Conservation (phyloP, 805 yeast genomes). For the Suhomyces sp. region DNA sequence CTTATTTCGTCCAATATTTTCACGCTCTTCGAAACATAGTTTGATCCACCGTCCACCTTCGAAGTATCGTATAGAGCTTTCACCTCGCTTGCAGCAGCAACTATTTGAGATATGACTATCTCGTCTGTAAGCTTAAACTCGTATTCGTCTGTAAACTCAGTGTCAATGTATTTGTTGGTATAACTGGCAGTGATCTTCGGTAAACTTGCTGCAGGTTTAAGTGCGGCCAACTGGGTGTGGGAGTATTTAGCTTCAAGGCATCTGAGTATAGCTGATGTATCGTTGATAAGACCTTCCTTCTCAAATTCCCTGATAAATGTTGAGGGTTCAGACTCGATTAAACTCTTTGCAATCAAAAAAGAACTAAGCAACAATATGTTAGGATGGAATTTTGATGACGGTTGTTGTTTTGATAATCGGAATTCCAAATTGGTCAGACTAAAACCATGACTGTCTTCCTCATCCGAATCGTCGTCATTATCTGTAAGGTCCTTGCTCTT, state of each 20-base stretch:
- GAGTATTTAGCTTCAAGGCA: slow-evolving; percentile 12
- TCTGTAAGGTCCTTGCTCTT: slow-evolving; percentile 4
- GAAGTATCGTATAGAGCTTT: slow-evolving; percentile 24
- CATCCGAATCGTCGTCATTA: slow-evolving; percentile 1
- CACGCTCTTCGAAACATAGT: slow-evolving; percentile 15
- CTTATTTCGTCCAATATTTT: slow-evolving; percentile 14
- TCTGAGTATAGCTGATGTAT: slow-evolving; percentile 37
- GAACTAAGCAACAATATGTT: slow-evolving; percentile 50
- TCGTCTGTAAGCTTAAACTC: slow-evolving; percentile 17
- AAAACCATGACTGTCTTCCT: background rate
- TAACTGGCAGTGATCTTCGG: slow-evolving; percentile 17
- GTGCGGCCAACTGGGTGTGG: background rate
- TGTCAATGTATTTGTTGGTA: slow-evolving; percentile 26
- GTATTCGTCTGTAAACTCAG: slow-evolving; percentile 29
- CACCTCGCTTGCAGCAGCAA: slow-evolving; percentile 19
- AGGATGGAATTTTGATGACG: slow-evolving; percentile 20
- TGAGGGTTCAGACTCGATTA: slow-evolving; percentile 43
- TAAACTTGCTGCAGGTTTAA: slow-evolving; percentile 15
- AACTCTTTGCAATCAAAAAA: slow-evolving; percentile 43
- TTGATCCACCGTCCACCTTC: slow-evolving; percentile 15
- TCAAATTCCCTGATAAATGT: slow-evolving; percentile 50
- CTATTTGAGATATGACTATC: slow-evolving; percentile 14
- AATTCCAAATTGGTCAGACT: background rate
- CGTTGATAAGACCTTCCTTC: slow-evolving; percentile 70
- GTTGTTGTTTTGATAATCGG: background rate